These are phyloP conservation scores for Stygiomarasmius scandens DNA, from an alignment of 1,284 basidiomycete genomes.

Conservation along the genomic window DNA sequence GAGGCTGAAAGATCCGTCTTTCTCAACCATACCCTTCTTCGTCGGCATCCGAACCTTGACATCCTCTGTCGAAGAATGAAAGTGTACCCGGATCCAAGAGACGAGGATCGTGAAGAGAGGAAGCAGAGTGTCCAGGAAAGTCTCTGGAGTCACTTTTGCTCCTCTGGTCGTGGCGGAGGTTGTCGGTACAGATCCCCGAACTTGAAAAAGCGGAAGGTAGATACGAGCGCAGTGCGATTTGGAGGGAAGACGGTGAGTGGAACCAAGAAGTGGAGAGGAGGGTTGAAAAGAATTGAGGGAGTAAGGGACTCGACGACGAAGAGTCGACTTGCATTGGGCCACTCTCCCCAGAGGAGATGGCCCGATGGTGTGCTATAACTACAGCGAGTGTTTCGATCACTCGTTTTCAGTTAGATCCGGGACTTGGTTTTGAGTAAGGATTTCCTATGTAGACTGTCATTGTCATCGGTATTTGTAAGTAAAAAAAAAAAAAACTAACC, in stretches of 20 bases:
- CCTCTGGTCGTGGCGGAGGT: not conserved
- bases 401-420: slow-evolving; percentile 65
- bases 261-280: slow-evolving; percentile 55
- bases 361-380: slow-evolving; percentile 52
- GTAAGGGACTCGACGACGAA: not conserved
- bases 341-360: slow-evolving; percentile 33
- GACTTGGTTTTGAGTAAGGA: slow-evolving; percentile 54
- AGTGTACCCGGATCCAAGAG: not conserved
- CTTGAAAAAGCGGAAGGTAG: not conserved
- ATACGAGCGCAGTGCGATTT: not conserved
- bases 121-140: not conserved
- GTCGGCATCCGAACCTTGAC: not conserved
- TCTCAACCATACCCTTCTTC: not conserved
- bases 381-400: slow-evolving; percentile 52
- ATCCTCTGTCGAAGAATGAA: too few relatives aligned
- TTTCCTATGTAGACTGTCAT: slow-evolving; percentile 5
- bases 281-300: slow-evolving; percentile 53
- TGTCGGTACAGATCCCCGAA: not conserved
- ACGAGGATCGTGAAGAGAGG: not conserved
- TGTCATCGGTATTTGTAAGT: not conserved
- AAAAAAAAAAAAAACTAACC: slow-evolving; percentile 45
- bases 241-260: not conserved
- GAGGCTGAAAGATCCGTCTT: not conserved
- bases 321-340: too few relatives aligned
- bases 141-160: not conserved